These are phyloP conservation scores for Bisporella sp. DNA, from an alignment of 2,329 filamentous ascomycete species.

Conservation along the genomic window DNA sequence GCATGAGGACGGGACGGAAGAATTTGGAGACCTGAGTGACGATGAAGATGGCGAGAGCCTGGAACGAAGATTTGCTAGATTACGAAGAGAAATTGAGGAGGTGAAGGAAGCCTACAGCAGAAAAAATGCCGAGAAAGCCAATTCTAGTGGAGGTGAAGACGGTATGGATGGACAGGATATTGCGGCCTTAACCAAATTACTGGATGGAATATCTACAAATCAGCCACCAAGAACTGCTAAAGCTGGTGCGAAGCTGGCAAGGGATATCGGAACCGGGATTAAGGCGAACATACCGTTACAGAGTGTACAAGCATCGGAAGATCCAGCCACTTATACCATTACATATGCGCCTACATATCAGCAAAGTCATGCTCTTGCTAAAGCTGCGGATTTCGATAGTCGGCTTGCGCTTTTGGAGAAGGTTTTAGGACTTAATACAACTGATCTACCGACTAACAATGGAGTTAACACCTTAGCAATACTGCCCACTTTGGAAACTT, in stretches of 20 bases:
- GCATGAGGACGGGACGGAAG: constrained; percentile 55
- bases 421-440: constrained; percentile 69
- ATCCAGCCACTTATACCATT: constrained; percentile 51
- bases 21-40: constrained; percentile 69
- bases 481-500: constrained; percentile 70
- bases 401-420: constrained; percentile 74
- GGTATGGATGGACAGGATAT: constrained; percentile 47
- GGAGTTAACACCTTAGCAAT: constrained; percentile 45
- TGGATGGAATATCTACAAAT: constrained; percentile 55
- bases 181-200: constrained; percentile 60
- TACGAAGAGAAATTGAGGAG: constrained; percentile 78
- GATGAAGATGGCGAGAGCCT: constrained; percentile 71
- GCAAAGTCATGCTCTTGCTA: constrained; percentile 64
- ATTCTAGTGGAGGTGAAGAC: constrained; percentile 29
- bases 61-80: constrained; percentile 69
- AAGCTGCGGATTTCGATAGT: constrained; percentile 81
- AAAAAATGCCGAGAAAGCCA: constrained; percentile 39
- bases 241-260: constrained; percentile 20
- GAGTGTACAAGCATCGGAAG: constrained; percentile 14
- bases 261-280: constrained; percentile 22
- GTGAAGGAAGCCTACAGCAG: constrained; percentile 53
- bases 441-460: constrained; percentile 54
- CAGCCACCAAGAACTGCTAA: constrained; percentile 10
- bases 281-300: constrained; percentile 21
- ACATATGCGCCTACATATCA: constrained; percentile 59